These are phyloP conservation scores for Dothideomycetes sp. DNA, from an alignment of 2,329 filamentous ascomycete species.

Conservation along the genomic window DNA sequence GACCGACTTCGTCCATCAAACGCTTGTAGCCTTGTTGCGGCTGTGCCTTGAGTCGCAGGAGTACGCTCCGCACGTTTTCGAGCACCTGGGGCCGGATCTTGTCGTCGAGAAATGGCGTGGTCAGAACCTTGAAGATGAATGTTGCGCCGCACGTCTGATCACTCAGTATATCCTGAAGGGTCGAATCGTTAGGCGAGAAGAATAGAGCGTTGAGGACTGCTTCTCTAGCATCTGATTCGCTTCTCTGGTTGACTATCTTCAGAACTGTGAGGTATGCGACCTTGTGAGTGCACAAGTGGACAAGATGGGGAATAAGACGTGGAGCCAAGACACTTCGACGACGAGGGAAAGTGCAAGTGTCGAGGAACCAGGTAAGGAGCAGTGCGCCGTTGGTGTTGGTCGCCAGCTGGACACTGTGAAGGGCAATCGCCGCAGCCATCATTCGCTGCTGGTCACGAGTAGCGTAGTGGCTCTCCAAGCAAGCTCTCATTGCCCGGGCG, in stretches of 20 bases:
- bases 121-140: slow-evolving; percentile 96
- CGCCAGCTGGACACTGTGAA: slow-evolving; percentile 91
- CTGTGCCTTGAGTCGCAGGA: slow-evolving; percentile 83
- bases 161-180: slow-evolving; percentile 78
- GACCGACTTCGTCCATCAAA: slow-evolving; percentile 93
- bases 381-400: slow-evolving; percentile 94
- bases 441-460: slow-evolving; percentile 93
- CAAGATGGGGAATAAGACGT: slow-evolving; percentile 80
- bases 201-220: slow-evolving; percentile 83
- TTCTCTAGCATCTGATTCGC: slow-evolving; percentile 84
- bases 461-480: slow-evolving; percentile 88
- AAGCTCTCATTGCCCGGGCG: slow-evolving; percentile 90
- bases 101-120: slow-evolving; percentile 95
- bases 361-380: slow-evolving; percentile 92
- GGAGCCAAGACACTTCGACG: slow-evolving; percentile 86
- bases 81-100: slow-evolving; percentile 76
- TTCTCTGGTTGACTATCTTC: slow-evolving; percentile 97
- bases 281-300: slow-evolving; percentile 96
- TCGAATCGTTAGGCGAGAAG: slow-evolving; percentile 77
- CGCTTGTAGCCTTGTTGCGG: slow-evolving; percentile 95
- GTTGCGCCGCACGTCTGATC: slow-evolving; percentile 90
- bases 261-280: slow-evolving; percentile 94
- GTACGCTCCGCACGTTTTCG: slow-evolving; percentile 81
- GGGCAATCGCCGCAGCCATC: slow-evolving; percentile 86
- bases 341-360: slow-evolving; percentile 91